Evolutionary conservation across 495 filamentous ascomycete species (phyloP), one percentile per base, ranked within the genome.

Genomic region (Aspergillus homomorphus): DNA sequence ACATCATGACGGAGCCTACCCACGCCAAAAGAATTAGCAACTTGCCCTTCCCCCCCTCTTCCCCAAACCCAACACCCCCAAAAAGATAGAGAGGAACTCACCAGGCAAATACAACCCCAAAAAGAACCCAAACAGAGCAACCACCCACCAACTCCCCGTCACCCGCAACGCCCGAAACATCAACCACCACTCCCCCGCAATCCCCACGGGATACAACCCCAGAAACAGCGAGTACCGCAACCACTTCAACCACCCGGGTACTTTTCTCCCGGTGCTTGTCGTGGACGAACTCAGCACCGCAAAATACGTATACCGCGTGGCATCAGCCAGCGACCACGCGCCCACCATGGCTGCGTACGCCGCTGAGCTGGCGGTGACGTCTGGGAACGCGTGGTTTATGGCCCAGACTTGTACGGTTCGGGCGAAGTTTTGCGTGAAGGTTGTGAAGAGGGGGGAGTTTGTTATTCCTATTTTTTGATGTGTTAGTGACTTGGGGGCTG

Each of bases 1-100:
- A 94, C 67, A 94, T 80, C 62, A 90, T 84, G 52, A 88, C 86
- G 12, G 87, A 82, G 15, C 89, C 88, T 90, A 60, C 22, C 0
- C 14, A n/a, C n/a, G n/a, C 14, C 12, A 44, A 43, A 44, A 41
- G 57, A 62, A 48, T 64, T 56, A 61, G 57, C 54, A 46, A 21
- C 19, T 22, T 41, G n/a, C 16, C 6, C 45, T 46, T 4, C 3
- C 5, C 20, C 45, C 20, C 3, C 6, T 22, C 45, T 22, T 23
- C n/a, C 46, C 22, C n/a, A n/a, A n/a, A 43, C 15, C 51, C 20
- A 68, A 33, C 38, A 59, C 10, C 21, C 1, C 4, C 3, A 30
- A 10, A 30, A 28, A 6, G 30, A 48, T 18, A 24, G 49, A 41
- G 60, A 62, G 5, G 18, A 1, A 80, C 84, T 75, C 67, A 90